Conservation (phyloP, 2,329 filamentous ascomycete species). For the Tothia fuscella region DNA sequence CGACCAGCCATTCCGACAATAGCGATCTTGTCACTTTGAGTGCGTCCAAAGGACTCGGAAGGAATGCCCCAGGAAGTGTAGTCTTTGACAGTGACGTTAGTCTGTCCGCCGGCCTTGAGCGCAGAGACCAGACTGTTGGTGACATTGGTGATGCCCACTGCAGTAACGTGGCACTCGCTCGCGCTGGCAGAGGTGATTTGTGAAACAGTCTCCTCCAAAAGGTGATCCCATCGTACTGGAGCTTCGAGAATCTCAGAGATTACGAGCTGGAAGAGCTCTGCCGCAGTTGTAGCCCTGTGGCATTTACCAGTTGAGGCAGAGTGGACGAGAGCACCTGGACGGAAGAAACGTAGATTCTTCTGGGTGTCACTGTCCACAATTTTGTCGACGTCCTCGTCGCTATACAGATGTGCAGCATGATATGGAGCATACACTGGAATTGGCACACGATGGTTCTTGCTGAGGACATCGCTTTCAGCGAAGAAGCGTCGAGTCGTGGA, state of each 20-base stretch:
- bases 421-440: constrained; percentile 48
- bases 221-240: constrained; percentile 37
- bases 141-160: constrained; percentile 41
- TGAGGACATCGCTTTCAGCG: constrained; percentile 35
- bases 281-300: constrained; percentile 31
- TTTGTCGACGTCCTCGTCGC: constrained; percentile 36
- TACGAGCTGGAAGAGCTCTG: constrained; percentile 32
- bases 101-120: constrained; percentile 38
- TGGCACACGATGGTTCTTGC: constrained; percentile 37
- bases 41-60: constrained; percentile 28
- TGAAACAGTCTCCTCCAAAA: constrained; percentile 35
- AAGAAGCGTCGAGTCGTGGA: constrained; percentile 41
- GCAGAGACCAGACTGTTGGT: constrained; percentile 43
- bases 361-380: constrained; percentile 34
- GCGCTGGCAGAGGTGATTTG: constrained; percentile 32
- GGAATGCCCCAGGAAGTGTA: constrained; percentile 32
- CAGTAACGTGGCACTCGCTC: constrained; percentile 32
- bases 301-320: constrained; percentile 36
- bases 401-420: constrained; percentile 45
- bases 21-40: constrained; percentile 58
- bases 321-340: constrained; percentile 33
- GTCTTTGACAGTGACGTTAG: constrained; percentile 31
- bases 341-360: constrained; percentile 29
- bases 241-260: constrained; percentile 34
- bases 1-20: constrained; percentile 75